Evolutionary conservation across 352 stramenopile genomes (phyloP).

Genomic region (Pythium brachiatum): DNA sequence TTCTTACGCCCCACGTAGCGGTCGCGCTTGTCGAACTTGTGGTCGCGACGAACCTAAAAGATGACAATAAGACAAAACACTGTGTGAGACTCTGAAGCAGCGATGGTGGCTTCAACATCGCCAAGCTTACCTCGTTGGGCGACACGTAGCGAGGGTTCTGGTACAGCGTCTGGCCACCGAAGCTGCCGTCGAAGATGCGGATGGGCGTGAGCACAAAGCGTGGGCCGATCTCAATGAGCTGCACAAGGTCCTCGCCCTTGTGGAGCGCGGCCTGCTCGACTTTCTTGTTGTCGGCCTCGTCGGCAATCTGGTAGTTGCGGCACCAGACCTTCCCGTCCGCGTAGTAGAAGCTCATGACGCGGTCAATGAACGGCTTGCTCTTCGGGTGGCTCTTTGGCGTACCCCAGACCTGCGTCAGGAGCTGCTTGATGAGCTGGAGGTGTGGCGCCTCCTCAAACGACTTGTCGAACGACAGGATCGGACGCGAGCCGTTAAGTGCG

Average conservation of each 20-base stretch:
- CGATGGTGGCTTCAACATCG: neutral
- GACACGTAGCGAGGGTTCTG: conserved; percentile 98
- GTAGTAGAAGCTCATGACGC: conserved; percentile 97
- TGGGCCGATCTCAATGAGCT: conserved; percentile 99
- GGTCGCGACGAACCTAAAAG: conserved; percentile 55
- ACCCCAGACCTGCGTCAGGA: conserved; percentile 95
- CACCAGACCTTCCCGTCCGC: conserved; percentile 97
- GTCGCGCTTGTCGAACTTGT: conserved; percentile 92
- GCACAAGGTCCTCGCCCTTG: conserved; percentile 87
- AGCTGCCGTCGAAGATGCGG: conserved; percentile 98
- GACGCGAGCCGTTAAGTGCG: conserved; percentile 95
- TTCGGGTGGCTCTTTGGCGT: conserved; percentile 98
- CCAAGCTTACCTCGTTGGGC: conserved; percentile 88
- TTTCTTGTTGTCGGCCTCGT: conserved; percentile 92
- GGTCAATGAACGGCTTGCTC: conserved; percentile 99
- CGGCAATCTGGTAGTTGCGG: conserved; percentile 95
- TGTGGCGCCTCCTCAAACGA: conserved; percentile 90
- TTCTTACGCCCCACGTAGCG: conserved; percentile 92
- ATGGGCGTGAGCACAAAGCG: conserved; percentile 99
- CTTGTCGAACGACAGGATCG: conserved; percentile 97
- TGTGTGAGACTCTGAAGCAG: neutral
- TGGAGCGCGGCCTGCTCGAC: conserved; percentile 79
- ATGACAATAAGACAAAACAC: neutral
- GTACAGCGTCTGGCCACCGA: conserved; percentile 98
- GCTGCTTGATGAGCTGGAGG: conserved; percentile 95